A percentile compares a stretch with the other conserved stretches of the same genome.
phyloP scores from a whole-genome alignment of 129 eudicot species.

The Helichrysum umbraculigerum region DNA sequence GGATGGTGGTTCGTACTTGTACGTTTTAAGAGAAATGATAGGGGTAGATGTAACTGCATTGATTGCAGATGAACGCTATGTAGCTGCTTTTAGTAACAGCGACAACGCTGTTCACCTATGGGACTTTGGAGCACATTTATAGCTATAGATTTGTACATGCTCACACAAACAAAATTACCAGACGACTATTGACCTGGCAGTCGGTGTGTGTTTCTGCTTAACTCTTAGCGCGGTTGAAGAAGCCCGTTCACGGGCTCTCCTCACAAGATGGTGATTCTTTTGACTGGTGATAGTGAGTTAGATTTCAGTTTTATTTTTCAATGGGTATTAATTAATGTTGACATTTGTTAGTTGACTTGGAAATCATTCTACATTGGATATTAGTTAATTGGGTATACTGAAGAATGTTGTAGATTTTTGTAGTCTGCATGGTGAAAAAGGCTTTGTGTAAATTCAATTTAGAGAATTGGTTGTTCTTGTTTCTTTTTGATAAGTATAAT shows the following conservation, averaged over 20 bases:
- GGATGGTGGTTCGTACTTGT: conserved; percentile 55
- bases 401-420: conserved; percentile 17
- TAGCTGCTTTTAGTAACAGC: conserved; percentile 50
- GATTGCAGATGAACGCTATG: conserved; percentile 49
- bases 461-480: background rate
- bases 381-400: conserved; percentile 23
- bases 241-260: conserved; percentile 2
- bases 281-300: background rate
- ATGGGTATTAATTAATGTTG: conserved; percentile 8
- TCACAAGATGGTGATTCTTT: background rate
- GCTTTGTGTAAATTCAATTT: conserved; percentile 14
- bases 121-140: conserved; percentile 59
- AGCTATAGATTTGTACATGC: conserved; percentile 20
- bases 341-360: conserved; percentile 12
- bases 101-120: conserved; percentile 68
- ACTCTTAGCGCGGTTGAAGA: background rate
- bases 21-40: conserved; percentile 54
- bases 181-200: background rate
- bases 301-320: background rate
- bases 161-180: background rate
- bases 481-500: background rate
- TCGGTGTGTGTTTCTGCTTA: conserved; percentile 4
- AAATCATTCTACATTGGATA: conserved; percentile 11
- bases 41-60: conserved; percentile 47
- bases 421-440: background rate